Base-by-base conservation (phyloP, 2,329 filamentous ascomycete species). In the Cadophora sp. region DNA sequence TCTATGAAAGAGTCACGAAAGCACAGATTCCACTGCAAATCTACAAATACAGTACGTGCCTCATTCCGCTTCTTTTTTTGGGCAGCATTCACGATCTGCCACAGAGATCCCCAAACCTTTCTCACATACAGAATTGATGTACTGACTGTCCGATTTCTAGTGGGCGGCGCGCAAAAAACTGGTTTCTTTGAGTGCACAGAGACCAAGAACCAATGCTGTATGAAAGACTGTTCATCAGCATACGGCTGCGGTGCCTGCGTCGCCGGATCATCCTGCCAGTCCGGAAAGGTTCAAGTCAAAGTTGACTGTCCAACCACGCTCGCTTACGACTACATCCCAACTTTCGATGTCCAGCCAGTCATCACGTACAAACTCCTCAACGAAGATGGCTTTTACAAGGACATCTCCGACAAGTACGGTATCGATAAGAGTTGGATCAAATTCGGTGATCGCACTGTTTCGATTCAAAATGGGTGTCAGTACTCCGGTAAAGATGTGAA, bases 1-100 rank as follows among this genome's bases (percentile, higher is more conserved):
- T 60, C 19, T 60, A 60, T n/a, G 31, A 40, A 7, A 16, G 34
- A 16, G 34, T 16, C 3, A 60, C 34, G 22, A 24, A 60, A 9
- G 34, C n/a, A 1, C 56, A 40, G 8, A 22, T 60, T 14, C 56
- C 31, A 16, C n/a, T 60, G 4, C 40, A 46, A 14, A 40, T 60
- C 31, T 40, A 60, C 11, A 46, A 40, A 8, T 60, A 60, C 56
- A 60, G 51, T 55, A 55, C 31, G 51, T 55, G n/a, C n/a, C n/a
- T n/a, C n/a, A n/a, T n/a, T n/a, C n/a, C n/a, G n/a, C n/a, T n/a
- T n/a, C n/a, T n/a, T n/a, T n/a, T n/a, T n/a, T n/a, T n/a, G n/a
- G n/a, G n/a, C n/a, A n/a, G n/a, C n/a, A n/a, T n/a, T n/a, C n/a
- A n/a, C n/a, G n/a, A n/a, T n/a, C n/a, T n/a, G n/a, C n/a, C n/a